Evolutionary conservation across 331 rosid species (phyloP), one percentile per base, ranked within the genome.

Genomic region (Rhamnella rubrinervis): DNA sequence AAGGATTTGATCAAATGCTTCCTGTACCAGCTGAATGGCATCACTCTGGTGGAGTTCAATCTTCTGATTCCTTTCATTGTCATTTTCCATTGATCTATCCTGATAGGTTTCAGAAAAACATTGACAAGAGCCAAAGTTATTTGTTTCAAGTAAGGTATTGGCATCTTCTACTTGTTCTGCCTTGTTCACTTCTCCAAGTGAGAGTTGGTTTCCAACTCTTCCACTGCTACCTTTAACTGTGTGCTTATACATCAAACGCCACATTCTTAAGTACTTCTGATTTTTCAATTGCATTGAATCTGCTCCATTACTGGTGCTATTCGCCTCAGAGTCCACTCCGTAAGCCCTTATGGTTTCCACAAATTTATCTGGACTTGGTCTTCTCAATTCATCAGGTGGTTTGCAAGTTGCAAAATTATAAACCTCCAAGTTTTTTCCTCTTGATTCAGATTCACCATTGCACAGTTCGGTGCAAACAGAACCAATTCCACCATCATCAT

Each of bases 161-260:
- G 68, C 73, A 57, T 68, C 88, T 71, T 78, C 60, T 35, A 51
- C 76, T 61, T 62, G 68, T 72, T 71, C 87, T 82, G 81, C 72
- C 51, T 63, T 78, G 59, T 70, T 66, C 63, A 44, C 60, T 38
- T 55, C 85, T 55, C 66, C 74, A 56, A 67, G 67, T 57, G 78
- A 68, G 37, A 6, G 74, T 73, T 80, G 67, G 35, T 72, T 65
- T 56, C 71, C 82, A 38, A 40, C 75, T 69, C 63, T 75, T 53
- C 56, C 84, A 18, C 75, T 23, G 37, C 28, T 31, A 21, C 78
- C 77, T 66, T 75, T 57, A 15, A 89, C 84, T 15, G 96, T 85
- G 74, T 95, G 87, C 74, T 89, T 95, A 79, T 84, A 89, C 79
- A 95, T 84, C 85, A 89, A 78, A 53, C 73, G 87, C 98, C 97